These are phyloP conservation scores for Jackrogersella multiformis DNA, from an alignment of 495 filamentous ascomycete genomes.

Conservation along the genomic window DNA sequence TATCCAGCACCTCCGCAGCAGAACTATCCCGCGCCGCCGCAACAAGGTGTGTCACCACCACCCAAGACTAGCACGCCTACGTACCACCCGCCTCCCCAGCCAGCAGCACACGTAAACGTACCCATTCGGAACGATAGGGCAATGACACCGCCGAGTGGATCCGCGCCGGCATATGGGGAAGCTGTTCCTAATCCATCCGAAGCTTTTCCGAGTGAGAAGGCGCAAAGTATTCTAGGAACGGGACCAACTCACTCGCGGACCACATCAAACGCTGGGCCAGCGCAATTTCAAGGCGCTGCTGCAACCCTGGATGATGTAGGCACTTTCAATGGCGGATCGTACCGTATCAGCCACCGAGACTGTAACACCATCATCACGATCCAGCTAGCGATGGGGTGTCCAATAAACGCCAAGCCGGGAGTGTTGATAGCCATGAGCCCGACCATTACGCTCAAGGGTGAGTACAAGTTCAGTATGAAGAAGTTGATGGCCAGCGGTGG, in stretches of 20 bases:
- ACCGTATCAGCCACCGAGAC: constrained; percentile 91
- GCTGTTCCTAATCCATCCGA: constrained; percentile 40
- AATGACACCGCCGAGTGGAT: constrained; percentile 42
- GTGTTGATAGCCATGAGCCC: constrained; percentile 93
- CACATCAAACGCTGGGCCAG: constrained; percentile 53
- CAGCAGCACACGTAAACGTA: constrained; percentile 35
- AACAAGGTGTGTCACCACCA: constrained; percentile 42
- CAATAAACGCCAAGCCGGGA: constrained; percentile 83
- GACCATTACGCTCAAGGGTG: constrained; percentile 81
- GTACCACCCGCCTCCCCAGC: constrained; percentile 46
- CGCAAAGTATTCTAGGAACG: constrained; percentile 37
- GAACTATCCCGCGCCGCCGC: constrained; percentile 47
- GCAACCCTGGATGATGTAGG: constrained; percentile 81
- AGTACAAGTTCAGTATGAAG: constrained; percentile 81
- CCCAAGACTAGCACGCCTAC: constrained; percentile 38
- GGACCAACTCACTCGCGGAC: constrained; percentile 51
- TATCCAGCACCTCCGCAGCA: constrained; percentile 54
- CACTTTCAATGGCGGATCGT: constrained; percentile 95
- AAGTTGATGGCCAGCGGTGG: constrained; percentile 79
- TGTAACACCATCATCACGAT: constrained; percentile 89
- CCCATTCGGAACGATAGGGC: constrained; percentile 44
- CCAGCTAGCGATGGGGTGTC: constrained; percentile 89
- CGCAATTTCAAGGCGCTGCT: constrained; percentile 67
- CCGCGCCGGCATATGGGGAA: constrained; percentile 49
- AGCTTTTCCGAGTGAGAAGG: constrained; percentile 53